phyloP scores from a whole-genome alignment of 495 filamentous ascomycete genomes.

The Aspergillus sclerotiicarbonarius region DNA sequence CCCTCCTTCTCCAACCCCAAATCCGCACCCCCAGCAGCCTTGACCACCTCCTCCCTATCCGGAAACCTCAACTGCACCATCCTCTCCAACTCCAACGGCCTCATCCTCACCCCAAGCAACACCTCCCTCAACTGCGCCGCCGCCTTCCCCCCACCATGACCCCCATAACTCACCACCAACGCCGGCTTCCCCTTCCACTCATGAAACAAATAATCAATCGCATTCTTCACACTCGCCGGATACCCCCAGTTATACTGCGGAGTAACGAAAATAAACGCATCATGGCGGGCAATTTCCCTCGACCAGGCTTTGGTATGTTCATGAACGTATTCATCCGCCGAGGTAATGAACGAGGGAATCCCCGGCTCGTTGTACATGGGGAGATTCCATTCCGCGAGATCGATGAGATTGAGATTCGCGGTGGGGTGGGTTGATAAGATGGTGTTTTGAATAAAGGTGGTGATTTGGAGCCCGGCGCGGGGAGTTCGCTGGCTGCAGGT shows the following conservation, averaged over 20 bases:
- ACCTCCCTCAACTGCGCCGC: constrained; percentile 36
- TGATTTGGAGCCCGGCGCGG: constrained; percentile 12
- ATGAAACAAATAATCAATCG: constrained; percentile 58
- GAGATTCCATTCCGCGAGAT: constrained; percentile 51
- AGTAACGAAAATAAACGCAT: constrained; percentile 58
- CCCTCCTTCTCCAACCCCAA: constrained; percentile 4
- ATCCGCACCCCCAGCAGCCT: constrained; percentile 5
- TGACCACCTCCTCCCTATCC: constrained; percentile 3
- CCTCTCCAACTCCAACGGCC: constrained; percentile 12
- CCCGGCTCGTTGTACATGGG: constrained; percentile 56
- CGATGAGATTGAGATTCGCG: constrained; percentile 30
- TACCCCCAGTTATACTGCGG: constrained; percentile 56
- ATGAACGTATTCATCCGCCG: constrained; percentile 41
- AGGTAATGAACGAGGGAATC: constrained; percentile 47
- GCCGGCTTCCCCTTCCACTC: constrained; percentile 62
- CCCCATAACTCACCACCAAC: constrained; percentile 55
- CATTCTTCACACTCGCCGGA: constrained; percentile 58
- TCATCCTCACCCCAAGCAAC: constrained; percentile 24
- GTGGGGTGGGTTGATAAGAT: not conserved
- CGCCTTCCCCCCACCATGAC: constrained; percentile 46
- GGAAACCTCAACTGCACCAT: constrained; percentile 21
- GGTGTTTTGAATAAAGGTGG: constrained; percentile 6
- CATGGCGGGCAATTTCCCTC: constrained; percentile 40
- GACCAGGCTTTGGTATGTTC: constrained; percentile 52
- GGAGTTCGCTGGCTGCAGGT: constrained; percentile 18